Evolutionary conservation across 805 yeast species (phyloP).

Genomic region (Naumovozyma castellii): DNA sequence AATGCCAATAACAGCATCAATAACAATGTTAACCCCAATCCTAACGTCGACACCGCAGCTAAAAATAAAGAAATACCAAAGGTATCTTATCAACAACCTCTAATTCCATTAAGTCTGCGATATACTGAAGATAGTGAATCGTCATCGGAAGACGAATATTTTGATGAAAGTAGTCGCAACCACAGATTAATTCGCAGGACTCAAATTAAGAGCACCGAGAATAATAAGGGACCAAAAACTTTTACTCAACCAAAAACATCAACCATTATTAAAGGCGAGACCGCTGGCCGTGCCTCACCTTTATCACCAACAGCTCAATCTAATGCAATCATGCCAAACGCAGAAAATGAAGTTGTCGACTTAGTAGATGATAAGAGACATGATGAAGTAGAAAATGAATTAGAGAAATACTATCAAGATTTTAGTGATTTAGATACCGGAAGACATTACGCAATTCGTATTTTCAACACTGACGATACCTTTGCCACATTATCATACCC

Average conservation of each 20-base stretch:
- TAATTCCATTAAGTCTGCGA: background rate
- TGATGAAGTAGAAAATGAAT: slow-evolving; percentile 32
- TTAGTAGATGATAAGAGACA: slow-evolving; percentile 22
- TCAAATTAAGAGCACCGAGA: too few species aligned
- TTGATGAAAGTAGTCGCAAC: background rate
- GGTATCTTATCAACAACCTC: too few species aligned
- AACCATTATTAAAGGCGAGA: background rate
- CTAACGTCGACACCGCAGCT: too few species aligned
- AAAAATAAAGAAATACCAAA: too few species aligned
- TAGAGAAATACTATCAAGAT: slow-evolving; percentile 31
- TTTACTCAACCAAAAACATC: background rate
- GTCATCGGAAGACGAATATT: background rate
- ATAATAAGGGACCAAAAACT: too few species aligned
- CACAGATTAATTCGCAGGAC: background rate
- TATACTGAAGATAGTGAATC: background rate
- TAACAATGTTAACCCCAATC: too few species aligned
- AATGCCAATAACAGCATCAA: too few species aligned
- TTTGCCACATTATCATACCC: slow-evolving; percentile 74
- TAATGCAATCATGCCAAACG: background rate
- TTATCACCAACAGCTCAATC: background rate
- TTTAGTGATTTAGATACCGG: slow-evolving; percentile 27
- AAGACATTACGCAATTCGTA: slow-evolving; percentile 42
- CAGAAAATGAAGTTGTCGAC: background rate
- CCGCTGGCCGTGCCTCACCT: background rate
- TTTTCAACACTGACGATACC: slow-evolving; percentile 77